Evolutionary conservation across 2,329 filamentous ascomycete genomes (phyloP).

Genomic region (Keithomyces neogunnii): DNA sequence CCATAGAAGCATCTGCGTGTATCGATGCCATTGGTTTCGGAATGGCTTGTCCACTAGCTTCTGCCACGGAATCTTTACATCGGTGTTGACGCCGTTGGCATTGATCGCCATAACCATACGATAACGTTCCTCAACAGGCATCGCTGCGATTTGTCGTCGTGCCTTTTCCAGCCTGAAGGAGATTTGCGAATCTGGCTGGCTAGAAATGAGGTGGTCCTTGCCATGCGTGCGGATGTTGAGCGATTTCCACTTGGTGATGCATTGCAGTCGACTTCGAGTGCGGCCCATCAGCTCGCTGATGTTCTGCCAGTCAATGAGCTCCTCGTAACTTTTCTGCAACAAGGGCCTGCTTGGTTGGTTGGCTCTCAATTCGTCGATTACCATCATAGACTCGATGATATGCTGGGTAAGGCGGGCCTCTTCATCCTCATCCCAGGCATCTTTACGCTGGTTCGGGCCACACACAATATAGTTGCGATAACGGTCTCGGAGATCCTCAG

Average conservation of each 20-base stretch:
- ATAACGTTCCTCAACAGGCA: conserved; percentile 36
- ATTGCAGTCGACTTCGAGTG: conserved; percentile 58
- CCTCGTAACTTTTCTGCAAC: conserved; percentile 35
- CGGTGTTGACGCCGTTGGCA: conserved; percentile 28
- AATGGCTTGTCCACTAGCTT: conserved; percentile 32
- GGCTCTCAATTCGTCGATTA: conserved; percentile 32
- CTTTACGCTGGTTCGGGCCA: conserved; percentile 40
- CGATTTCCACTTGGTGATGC: conserved; percentile 56
- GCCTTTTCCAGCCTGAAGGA: conserved; percentile 36
- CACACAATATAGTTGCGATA: conserved; percentile 61
- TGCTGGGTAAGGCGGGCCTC: conserved; percentile 42
- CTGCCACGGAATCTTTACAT: conserved; percentile 42
- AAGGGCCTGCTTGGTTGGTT: conserved; percentile 22
- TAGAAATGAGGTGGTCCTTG: conserved; percentile 23
- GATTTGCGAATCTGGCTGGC: conserved; percentile 22
- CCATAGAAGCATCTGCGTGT: conserved; percentile 31
- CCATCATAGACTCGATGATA: conserved; percentile 43
- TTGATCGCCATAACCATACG: conserved; percentile 34
- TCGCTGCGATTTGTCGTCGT: conserved; percentile 30
- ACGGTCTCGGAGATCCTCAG: conserved; percentile 60
- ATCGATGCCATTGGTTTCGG: conserved; percentile 28
- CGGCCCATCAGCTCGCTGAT: conserved; percentile 55
- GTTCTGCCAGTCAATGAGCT: conserved; percentile 55
- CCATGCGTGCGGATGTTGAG: conserved; percentile 27
- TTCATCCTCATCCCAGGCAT: conserved; percentile 54